Evolutionary conservation across 1,284 basidiomycete genomes (phyloP).

Genomic region (Apiotrichum akiyoshidainum): DNA sequence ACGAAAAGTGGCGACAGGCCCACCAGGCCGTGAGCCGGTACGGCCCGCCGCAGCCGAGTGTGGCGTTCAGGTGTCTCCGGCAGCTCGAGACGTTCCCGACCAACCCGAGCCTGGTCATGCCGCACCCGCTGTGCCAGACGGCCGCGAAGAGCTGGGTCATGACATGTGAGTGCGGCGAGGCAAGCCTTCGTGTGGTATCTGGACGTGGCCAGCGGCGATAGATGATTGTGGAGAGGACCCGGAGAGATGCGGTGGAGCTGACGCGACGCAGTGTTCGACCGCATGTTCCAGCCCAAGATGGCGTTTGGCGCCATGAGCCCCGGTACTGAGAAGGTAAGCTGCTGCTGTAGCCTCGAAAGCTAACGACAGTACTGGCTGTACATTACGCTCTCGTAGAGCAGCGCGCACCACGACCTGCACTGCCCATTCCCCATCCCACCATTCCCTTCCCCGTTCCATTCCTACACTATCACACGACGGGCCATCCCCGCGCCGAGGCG

Average conservation of each 20-base stretch:
- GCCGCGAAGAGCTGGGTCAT: conserved; percentile 81
- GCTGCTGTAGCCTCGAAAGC: background rate
- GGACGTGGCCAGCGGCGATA: too few species aligned
- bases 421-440: too few species aligned
- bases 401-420: too few species aligned
- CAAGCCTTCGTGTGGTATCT: too few species aligned
- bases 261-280: conserved; percentile 70
- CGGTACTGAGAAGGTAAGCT: conserved; percentile 45
- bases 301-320: conserved; percentile 29
- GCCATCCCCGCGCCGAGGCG: too few species aligned
- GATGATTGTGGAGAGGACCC: background rate
- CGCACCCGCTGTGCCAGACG: conserved; percentile 78
- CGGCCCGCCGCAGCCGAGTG: conserved; percentile 55
- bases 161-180: conserved; percentile 64
- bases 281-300: conserved; percentile 65
- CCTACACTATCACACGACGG: too few species aligned
- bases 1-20: conserved; percentile 88
- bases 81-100: conserved; percentile 61
- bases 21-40: conserved; percentile 83
- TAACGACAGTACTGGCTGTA: conserved; percentile 37
- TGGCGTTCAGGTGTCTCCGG: conserved; percentile 26
- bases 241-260: background rate
- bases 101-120: conserved; percentile 85
- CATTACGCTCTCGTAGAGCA: conserved; percentile 20
- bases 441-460: too few species aligned